These are phyloP conservation scores for Nemania sp. DNA, from an alignment of 2,329 filamentous ascomycete species.

Conservation along the genomic window DNA sequence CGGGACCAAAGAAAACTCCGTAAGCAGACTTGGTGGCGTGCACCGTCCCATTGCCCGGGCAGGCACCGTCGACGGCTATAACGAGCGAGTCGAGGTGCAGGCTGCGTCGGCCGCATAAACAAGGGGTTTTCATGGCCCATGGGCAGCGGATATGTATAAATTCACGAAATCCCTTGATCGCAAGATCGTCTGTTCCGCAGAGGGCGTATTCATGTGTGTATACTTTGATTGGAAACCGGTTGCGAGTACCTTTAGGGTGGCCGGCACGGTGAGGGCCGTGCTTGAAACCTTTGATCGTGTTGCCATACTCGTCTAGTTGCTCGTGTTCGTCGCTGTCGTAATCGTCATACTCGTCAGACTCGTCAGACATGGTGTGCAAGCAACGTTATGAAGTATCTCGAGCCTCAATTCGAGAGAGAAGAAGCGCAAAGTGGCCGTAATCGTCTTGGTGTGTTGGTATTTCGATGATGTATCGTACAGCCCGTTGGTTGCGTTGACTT, in stretches of 20 bases:
- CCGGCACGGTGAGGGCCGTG: background rate
- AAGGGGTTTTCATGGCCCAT: constrained; percentile 9
- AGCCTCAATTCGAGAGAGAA: too few species aligned
- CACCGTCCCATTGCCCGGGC: constrained; percentile 28
- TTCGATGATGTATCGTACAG: too few species aligned
- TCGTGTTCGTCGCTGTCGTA: background rate
- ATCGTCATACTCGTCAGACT: too few species aligned
- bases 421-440: too few species aligned
- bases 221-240: background rate
- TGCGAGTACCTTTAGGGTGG: background rate
- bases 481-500: too few species aligned
- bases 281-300: background rate
- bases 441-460: too few species aligned
- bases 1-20: constrained; percentile 23
- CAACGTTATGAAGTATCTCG: background rate
- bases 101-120: constrained; percentile 25
- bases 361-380: constrained; percentile 1
- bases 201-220: background rate
- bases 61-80: constrained; percentile 35
- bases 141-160: constrained; percentile 24
- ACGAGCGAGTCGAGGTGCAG: constrained; percentile 36
- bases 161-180: background rate
- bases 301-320: background rate
- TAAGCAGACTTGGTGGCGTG: constrained; percentile 24
- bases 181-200: constrained; percentile 15